Evolutionary conservation across 2,329 filamentous ascomycete species (phyloP).

Genomic region (Trichoderma cornu-damae): DNA sequence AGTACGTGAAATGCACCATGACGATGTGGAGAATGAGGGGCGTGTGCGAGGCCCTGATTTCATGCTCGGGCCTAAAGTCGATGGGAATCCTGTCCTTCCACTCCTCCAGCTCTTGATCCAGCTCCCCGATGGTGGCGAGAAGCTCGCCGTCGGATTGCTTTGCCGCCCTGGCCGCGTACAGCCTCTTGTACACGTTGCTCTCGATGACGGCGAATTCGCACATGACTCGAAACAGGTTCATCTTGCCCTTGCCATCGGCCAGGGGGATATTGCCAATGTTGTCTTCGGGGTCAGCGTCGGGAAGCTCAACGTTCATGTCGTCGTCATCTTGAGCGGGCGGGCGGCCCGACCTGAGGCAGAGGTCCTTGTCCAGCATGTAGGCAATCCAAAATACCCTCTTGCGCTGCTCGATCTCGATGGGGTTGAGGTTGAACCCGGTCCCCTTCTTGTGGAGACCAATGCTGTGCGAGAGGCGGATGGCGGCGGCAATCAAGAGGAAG

Average conservation of each 20-base stretch:
- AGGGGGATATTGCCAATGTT: constrained; percentile 93
- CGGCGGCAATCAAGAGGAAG: constrained; percentile 84
- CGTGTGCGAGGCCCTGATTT: constrained; percentile 88
- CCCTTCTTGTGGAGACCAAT: constrained; percentile 94
- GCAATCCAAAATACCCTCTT: constrained; percentile 63
- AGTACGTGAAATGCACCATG: constrained; percentile 92
- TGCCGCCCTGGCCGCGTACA: constrained; percentile 89
- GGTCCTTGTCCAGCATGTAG: constrained; percentile 60
- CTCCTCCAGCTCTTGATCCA: constrained; percentile 82
- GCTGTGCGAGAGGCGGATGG: constrained; percentile 84
- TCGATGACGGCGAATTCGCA: constrained; percentile 89
- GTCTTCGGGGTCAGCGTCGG: constrained; percentile 82
- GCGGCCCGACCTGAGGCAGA: constrained; percentile 54
- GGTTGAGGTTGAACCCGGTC: constrained; percentile 87
- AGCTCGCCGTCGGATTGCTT: constrained; percentile 90
- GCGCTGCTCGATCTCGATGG: constrained; percentile 86
- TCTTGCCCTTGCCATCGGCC: constrained; percentile 80
- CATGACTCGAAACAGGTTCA: constrained; percentile 92
- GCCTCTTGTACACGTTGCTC: constrained; percentile 84
- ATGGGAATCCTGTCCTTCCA: constrained; percentile 96
- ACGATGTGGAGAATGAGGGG: constrained; percentile 93
- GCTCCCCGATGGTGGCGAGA: constrained; percentile 89
- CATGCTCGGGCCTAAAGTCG: constrained; percentile 94
- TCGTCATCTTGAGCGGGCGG: constrained; percentile 60
- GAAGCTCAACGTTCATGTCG: constrained; percentile 91